Base-by-base conservation (phyloP, 805 yeast species). In the Hanseniaspora jakobsenii region DNA sequence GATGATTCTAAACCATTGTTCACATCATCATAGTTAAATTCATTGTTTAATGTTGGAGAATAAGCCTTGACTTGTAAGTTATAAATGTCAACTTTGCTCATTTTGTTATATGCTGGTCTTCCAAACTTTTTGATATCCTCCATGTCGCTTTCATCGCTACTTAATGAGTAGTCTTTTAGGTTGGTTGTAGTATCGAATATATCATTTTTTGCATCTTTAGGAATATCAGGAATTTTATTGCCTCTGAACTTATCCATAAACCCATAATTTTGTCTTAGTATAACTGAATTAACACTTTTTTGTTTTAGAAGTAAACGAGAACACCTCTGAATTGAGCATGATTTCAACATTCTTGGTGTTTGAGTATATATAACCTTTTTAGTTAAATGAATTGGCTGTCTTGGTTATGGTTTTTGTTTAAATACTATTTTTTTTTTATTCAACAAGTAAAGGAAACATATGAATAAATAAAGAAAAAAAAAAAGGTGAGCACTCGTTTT, bases 1-100 rank as follows among this genome's bases (percentile, higher is more conserved):
- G 75, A 74, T 28, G 75, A 75, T 1, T 78, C 37, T 12, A 40
- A 22, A 13, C 44, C 44, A 9, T 32, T 32, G 2, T 32, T 21
- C n/a, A 35, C 35, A 16, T 40, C 44, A 3, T 12, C 21, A 12
- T 40, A 40, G 18, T 40, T 32, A 26, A 26, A 40, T 18, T 24
- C 18, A 9, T 32, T 13, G 12, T 17, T 19, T 13, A 40, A 32
- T 9, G 44, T 37, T 13, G 44, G 44, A 19, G 32, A 32, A 22
- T 40, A 37, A 12, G 37, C 35, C 18, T 32, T 40, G 7, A 26
- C n/a, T 18, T 40, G 32, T 21, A 40, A 40, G 3, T 32, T 29
- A 21, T 14, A 28, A 19, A 35, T 14, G 19, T 35, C 39, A 9
- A 39, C 23, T 13, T 24, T 26, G 19, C 29, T 35, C 46, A 42